These are phyloP conservation scores for Ecytonucleospora hepatopenaei DNA, from an alignment of 371 early-diverging fungal genomes.

Conservation along the genomic window DNA sequence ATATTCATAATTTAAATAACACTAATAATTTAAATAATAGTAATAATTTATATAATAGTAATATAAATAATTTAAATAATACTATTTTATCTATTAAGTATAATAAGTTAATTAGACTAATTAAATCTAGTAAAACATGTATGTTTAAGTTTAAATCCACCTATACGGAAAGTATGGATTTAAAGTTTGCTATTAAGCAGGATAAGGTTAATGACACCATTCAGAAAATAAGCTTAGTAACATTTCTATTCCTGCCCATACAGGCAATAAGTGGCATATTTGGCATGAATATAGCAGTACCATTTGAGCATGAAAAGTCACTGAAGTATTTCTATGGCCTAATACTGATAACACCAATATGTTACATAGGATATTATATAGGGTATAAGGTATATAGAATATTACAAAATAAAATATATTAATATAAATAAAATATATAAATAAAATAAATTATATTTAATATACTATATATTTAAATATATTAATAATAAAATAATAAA, in stretches of 20 bases:
- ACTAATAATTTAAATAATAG: too few relatives aligned
- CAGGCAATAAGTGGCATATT: slow-evolving; percentile 52
- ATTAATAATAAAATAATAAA: too few relatives aligned
- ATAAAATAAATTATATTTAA: too few relatives aligned
- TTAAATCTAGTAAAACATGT: neutral
- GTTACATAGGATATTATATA: too few relatives aligned
- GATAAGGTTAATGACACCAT: neutral
- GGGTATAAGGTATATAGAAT: too few relatives aligned
- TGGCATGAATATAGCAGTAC: slow-evolving; percentile 56
- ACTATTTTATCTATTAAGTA: too few relatives aligned
- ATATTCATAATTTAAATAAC: too few relatives aligned
- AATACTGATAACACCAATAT: neutral
- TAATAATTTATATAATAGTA: too few relatives aligned
- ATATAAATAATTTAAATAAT: too few relatives aligned
- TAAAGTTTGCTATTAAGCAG: neutral
- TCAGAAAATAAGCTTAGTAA: slow-evolving; percentile 38
- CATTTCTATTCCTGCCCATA: slow-evolving; percentile 51
- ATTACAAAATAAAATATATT: too few relatives aligned
- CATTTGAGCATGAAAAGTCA: slow-evolving; percentile 18
- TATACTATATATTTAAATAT: too few relatives aligned
- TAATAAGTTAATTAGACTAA: neutral
- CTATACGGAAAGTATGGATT: neutral
- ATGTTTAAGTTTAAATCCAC: neutral
- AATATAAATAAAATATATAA: too few relatives aligned
- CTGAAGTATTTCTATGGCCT: slow-evolving; percentile 32